Conservation (phyloP, 176 grass and related monocot species). For the Saccharum spontaneum region DNA sequence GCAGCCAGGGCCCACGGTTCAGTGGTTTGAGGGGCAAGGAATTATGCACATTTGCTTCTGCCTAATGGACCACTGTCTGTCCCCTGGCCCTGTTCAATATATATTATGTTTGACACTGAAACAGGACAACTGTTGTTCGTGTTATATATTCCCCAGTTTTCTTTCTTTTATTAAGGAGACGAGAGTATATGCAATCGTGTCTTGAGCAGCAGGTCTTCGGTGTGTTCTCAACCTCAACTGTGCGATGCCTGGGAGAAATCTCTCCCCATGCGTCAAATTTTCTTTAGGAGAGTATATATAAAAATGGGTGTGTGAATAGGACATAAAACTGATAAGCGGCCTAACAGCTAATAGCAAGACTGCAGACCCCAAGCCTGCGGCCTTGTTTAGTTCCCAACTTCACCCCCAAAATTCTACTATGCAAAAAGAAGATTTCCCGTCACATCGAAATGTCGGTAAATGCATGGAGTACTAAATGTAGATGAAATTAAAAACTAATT, state of each 20-base stretch:
- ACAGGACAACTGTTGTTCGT: not conserved
- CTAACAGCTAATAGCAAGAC: not conserved
- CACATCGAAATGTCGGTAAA: too few relatives aligned
- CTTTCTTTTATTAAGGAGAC: not conserved
- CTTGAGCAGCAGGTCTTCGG: not conserved
- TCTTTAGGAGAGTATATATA: not conserved
- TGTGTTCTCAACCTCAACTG: not conserved
- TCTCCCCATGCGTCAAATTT: not conserved
- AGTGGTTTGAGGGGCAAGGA: slow-evolving; percentile 42
- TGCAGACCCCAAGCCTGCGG: not conserved
- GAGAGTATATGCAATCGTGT: not conserved
- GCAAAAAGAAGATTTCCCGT: too few relatives aligned
- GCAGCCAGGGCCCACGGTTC: slow-evolving; percentile 31
- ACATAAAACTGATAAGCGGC: not conserved
- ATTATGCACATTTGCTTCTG: slow-evolving; percentile 42
- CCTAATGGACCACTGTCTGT: slow-evolving; percentile 42
- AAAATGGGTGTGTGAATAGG: not conserved
- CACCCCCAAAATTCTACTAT: too few relatives aligned
- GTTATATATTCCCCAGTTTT: not conserved
- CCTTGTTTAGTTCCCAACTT: too few relatives aligned
- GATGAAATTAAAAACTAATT: too few relatives aligned
- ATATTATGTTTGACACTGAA: slow-evolving; percentile 34
- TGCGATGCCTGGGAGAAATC: not conserved
- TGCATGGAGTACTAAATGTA: too few relatives aligned
- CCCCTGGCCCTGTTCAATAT: not conserved